Evolutionary conservation across 768 basidiomycete species (phyloP).

Genomic region (Amanita fuliginea): DNA sequence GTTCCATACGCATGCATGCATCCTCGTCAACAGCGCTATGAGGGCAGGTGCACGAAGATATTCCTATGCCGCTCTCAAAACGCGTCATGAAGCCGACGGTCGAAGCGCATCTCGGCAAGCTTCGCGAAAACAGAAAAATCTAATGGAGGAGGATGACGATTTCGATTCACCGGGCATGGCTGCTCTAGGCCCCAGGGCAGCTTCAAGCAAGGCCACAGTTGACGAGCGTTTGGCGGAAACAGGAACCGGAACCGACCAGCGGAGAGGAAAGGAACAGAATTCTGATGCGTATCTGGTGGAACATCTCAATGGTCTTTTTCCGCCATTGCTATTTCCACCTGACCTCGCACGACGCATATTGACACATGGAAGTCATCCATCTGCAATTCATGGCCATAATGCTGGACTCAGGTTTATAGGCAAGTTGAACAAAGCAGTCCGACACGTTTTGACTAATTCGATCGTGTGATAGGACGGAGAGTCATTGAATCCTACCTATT

Average conservation of each 20-base stretch:
- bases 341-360: slow-evolving; percentile 64
- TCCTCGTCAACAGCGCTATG: slow-evolving; percentile 1
- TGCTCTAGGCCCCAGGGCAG: background rate
- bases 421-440: slow-evolving; percentile 20
- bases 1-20: slow-evolving; percentile 1
- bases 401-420: slow-evolving; percentile 64
- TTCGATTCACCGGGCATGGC: slow-evolving; percentile 6
- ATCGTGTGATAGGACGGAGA: slow-evolving; percentile 46
- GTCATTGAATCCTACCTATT: slow-evolving; percentile 67
- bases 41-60: slow-evolving; percentile 16
- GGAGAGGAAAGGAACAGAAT: background rate
- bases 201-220: background rate
- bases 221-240: background rate
- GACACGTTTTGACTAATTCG: background rate
- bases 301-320: slow-evolving; percentile 55
- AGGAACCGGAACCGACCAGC: background rate
- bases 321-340: slow-evolving; percentile 55
- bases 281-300: slow-evolving; percentile 21
- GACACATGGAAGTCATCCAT: slow-evolving; percentile 68
- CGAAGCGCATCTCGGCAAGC: slow-evolving; percentile 3
- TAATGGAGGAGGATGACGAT: slow-evolving; percentile 5
- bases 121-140: slow-evolving; percentile 5
- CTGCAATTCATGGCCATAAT: slow-evolving; percentile 62
- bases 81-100: slow-evolving; percentile 9
- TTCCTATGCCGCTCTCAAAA: slow-evolving; percentile 19